Evolutionary conservation across 768 basidiomycete genomes (phyloP), one percentile per base, ranked within the genome.

Genomic region (Favolaschia claudopus): DNA sequence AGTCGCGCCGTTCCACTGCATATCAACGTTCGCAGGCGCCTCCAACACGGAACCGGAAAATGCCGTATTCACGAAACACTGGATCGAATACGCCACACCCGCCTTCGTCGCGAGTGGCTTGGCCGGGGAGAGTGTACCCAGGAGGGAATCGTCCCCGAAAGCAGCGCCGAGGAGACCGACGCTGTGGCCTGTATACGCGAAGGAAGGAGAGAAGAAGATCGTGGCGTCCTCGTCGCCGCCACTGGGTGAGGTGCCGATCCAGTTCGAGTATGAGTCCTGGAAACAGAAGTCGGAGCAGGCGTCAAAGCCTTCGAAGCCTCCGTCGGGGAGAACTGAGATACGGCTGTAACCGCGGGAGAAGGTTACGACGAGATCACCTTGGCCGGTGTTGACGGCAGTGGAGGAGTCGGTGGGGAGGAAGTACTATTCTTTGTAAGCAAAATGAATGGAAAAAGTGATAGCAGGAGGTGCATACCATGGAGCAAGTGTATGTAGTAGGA

Each of bases 401-500:
- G 58, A 55, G 27, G 44, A 48, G 50, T 62, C 55, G 8, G 55
- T 45, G 42, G 48, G 43, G 27, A 58, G 33, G 45, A 33, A 63
- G 38, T 63, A 63, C 61, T 71, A 78, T 68, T 79, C 81, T 78
- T 79, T 37, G 34, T 14, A 3, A 14, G 13, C 36, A 14, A 28
- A 17, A 17, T 15, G 15, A n/a, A 17, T 19, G 17, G 22, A 22
- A 29, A 36, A 29, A 44, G 43, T 14, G 24, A 20, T 14, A 20
- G 19, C 19, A 4, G 10, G 25, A 12, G 20, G 15, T 32, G 70
- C 78, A 50, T 55, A 81, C 81, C 74, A 82, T 76, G 57, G 77
- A 75, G 71, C 80, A 83, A 38, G 76, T 77, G 68, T 81, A 81
- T 0, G 78, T 80, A 5, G 78, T 80, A 1, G 80, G 79, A 22